phyloP scores from a whole-genome alignment of 2,329 filamentous ascomycete species.

The Colletotrichum endophyticum region DNA sequence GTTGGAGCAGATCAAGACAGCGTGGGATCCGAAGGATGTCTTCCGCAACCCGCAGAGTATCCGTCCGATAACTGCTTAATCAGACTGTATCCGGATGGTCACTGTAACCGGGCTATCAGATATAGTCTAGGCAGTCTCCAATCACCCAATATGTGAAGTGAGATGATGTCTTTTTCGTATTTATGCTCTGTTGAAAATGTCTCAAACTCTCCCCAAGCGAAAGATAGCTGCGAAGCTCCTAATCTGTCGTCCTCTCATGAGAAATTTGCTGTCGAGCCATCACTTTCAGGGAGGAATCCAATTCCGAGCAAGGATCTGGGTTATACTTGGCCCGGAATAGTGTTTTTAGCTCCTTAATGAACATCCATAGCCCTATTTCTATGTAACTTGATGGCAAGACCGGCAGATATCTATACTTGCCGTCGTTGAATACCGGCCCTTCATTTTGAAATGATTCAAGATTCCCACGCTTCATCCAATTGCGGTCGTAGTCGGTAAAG shows the following conservation, averaged over 20 bases:
- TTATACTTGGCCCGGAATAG: accelerated
- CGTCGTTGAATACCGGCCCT: neutral
- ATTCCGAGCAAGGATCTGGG: accelerated
- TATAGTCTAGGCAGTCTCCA: neutral
- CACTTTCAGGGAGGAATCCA: neutral
- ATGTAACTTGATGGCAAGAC: neutral
- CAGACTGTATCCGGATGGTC: accelerated
- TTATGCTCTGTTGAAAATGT: neutral
- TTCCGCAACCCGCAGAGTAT: constrained; percentile 66
- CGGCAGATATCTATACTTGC: neutral
- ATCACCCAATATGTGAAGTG: neutral
- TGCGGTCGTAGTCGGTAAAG: too few species aligned
- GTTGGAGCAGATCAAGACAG: constrained; percentile 53
- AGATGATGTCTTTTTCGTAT: neutral
- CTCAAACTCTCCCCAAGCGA: neutral
- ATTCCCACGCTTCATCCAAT: neutral
- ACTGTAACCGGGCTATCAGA: neutral
- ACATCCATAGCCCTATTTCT: accelerated
- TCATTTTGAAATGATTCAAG: accelerated
- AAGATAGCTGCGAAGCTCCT: neutral
- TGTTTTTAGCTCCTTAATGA: neutral
- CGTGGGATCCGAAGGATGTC: constrained; percentile 55
- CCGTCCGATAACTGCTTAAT: neutral
- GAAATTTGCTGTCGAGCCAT: neutral
- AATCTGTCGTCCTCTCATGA: accelerated